Percentiles rank a stretch among this genome's conserved stretches.
phyloP scores from a whole-genome alignment of 129 eudicot genomes.

The Lonicera japonica region DNA sequence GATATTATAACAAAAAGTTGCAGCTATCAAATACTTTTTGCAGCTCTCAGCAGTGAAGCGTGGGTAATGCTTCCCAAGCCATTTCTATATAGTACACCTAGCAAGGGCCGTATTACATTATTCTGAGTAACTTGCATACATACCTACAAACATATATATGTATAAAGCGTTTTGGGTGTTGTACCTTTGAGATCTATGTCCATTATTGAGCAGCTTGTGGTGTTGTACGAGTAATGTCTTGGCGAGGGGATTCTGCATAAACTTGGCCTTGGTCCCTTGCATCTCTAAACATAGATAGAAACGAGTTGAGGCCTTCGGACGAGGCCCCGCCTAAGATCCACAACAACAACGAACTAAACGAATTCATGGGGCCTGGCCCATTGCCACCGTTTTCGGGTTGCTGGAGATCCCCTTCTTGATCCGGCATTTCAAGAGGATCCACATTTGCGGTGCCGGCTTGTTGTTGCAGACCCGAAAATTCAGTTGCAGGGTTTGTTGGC shows the following conservation, averaged over 20 bases:
- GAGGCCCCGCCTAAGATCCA: conserved; percentile 92
- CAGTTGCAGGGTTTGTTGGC: conserved; percentile 32
- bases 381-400: conserved; percentile 23
- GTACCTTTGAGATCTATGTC: background rate
- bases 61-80: background rate
- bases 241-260: conserved; percentile 42
- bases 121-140: background rate
- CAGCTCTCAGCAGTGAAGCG: too few relatives aligned
- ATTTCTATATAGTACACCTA: background rate
- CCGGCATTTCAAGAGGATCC: conserved; percentile 1
- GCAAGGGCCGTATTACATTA: too few relatives aligned
- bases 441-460: conserved; percentile 27
- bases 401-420: background rate
- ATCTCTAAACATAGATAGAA: conserved; percentile 81
- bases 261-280: conserved; percentile 77
- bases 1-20: too few relatives aligned
- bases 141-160: too few relatives aligned
- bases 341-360: conserved; percentile 71
- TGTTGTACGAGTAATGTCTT: conserved; percentile 35
- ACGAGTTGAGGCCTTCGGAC: conserved; percentile 84
- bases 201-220: conserved; percentile 33
- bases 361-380: conserved; percentile 46
- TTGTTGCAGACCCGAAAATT: conserved; percentile 33
- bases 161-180: background rate
- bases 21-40: too few relatives aligned